phyloP scores from a whole-genome alignment of 495 filamentous ascomycete genomes.

The Durotheca rogersii region DNA sequence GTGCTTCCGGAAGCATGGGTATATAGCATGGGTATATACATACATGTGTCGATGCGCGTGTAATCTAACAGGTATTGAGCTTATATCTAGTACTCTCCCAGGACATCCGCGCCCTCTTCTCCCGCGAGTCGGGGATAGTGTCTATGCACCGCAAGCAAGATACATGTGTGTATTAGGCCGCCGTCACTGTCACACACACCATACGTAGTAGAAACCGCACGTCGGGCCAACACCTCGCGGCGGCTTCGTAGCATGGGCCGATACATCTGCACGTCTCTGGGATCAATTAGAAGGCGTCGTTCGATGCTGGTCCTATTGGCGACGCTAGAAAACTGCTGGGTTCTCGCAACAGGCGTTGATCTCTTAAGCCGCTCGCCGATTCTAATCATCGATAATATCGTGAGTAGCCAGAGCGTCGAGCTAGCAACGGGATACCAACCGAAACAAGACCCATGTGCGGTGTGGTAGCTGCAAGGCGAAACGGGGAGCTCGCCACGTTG shows the following conservation, averaged over 20 bases:
- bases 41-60: no score
- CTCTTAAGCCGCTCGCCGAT: background rate
- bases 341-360: background rate
- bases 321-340: background rate
- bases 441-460: slow-evolving; percentile 4
- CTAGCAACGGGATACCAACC: slow-evolving; percentile 1
- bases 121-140: no score
- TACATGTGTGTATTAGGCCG: no score
- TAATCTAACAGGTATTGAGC: no score
- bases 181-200: no score
- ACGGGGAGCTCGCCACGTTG: background rate
- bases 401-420: background rate
- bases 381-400: background rate
- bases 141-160: background rate
- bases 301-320: background rate
- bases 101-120: no score
- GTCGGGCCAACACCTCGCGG: background rate
- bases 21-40: no score
- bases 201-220: no score
- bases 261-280: background rate
- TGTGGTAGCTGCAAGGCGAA: slow-evolving; percentile 5
- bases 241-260: background rate
- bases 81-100: no score
- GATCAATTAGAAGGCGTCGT: background rate
- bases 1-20: no score